These are phyloP conservation scores for Lomentospora prolificans DNA, from an alignment of 2,329 filamentous ascomycete species.

Conservation along the genomic window DNA sequence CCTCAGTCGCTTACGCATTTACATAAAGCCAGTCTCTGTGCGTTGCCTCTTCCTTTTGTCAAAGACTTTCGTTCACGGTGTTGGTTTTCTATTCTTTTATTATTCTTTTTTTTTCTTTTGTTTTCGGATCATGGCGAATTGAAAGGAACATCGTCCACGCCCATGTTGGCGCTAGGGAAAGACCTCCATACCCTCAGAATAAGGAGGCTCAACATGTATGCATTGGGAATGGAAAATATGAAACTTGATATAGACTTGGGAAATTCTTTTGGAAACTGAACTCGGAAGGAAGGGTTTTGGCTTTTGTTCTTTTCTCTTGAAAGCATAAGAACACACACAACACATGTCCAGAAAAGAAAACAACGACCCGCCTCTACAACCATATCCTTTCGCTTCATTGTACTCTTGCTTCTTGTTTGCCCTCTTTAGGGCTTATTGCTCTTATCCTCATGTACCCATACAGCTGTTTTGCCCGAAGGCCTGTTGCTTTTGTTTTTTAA, in stretches of 20 bases:
- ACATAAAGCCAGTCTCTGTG: not conserved
- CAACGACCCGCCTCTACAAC: not conserved
- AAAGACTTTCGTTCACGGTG: slow-evolving; percentile 7
- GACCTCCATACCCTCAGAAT: not conserved
- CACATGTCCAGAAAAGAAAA: slow-evolving; percentile 1
- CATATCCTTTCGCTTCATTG: slow-evolving; percentile 10
- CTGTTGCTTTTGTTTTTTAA: slow-evolving; percentile 10
- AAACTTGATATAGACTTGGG: slow-evolving; percentile 7
- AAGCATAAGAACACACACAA: not conserved
- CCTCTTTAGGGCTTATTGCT: not conserved
- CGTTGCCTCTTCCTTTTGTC: not conserved
- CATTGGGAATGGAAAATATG: slow-evolving; percentile 6
- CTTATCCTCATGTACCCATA: not conserved
- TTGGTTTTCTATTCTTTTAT: slow-evolving; percentile 12
- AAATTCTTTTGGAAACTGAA: slow-evolving; percentile 1
- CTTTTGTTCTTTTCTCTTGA: not conserved
- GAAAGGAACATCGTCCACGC: slow-evolving; percentile 4
- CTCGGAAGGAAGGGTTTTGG: not conserved
- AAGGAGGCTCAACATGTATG: not conserved
- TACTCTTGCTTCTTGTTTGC: slow-evolving; percentile 9
- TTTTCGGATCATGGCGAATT: slow-evolving; percentile 11
- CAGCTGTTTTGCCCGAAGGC: slow-evolving; percentile 5
- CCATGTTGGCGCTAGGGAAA: not conserved
- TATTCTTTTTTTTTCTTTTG: slow-evolving; percentile 15
- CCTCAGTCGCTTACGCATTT: not conserved